Evolutionary conservation across 768 basidiomycete genomes (phyloP).

Genomic region (Tylopilus vinaceipallidus): DNA sequence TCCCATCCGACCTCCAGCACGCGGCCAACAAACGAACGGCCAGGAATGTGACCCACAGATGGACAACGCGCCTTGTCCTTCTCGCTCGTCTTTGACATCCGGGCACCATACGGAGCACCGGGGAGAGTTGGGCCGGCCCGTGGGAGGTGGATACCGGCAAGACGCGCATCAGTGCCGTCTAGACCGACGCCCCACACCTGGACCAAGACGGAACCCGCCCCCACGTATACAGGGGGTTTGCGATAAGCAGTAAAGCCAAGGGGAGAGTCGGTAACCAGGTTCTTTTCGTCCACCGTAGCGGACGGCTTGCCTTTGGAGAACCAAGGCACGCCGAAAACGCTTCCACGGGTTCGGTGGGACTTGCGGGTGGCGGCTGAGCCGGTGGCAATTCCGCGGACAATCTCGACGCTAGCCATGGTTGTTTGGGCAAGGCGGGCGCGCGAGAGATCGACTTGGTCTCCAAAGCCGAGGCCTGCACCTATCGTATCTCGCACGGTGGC

Average conservation of each 20-base stretch:
- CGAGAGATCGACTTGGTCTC: slow-evolving; percentile 68
- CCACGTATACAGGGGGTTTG: slow-evolving; percentile 70
- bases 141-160: slow-evolving; percentile 48
- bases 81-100: slow-evolving; percentile 18
- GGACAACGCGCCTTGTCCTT: slow-evolving; percentile 27
- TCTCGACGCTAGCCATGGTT: slow-evolving; percentile 86
- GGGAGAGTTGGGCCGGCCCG: slow-evolving; percentile 12
- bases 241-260: slow-evolving; percentile 72
- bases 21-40: slow-evolving; percentile 82
- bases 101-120: slow-evolving; percentile 22
- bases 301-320: slow-evolving; percentile 27
- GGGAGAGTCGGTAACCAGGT: slow-evolving; percentile 27
- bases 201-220: slow-evolving; percentile 67
- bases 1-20: slow-evolving; percentile 82
- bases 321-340: slow-evolving; percentile 29
- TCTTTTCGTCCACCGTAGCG: slow-evolving; percentile 11
- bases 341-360: slow-evolving; percentile 19
- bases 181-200: slow-evolving; percentile 90
- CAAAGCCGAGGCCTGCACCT: slow-evolving; percentile 28
- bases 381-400: slow-evolving; percentile 54
- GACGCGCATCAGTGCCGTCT: slow-evolving; percentile 67
- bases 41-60: slow-evolving; percentile 75
- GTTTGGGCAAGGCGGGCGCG: slow-evolving; percentile 77
- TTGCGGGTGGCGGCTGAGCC: slow-evolving; percentile 15
- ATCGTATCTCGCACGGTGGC: slow-evolving; percentile 24